Evolutionary conservation across 345 rosid species (phyloP), one percentile per base, ranked within the genome.

Genomic region (Reutealis trisperma): DNA sequence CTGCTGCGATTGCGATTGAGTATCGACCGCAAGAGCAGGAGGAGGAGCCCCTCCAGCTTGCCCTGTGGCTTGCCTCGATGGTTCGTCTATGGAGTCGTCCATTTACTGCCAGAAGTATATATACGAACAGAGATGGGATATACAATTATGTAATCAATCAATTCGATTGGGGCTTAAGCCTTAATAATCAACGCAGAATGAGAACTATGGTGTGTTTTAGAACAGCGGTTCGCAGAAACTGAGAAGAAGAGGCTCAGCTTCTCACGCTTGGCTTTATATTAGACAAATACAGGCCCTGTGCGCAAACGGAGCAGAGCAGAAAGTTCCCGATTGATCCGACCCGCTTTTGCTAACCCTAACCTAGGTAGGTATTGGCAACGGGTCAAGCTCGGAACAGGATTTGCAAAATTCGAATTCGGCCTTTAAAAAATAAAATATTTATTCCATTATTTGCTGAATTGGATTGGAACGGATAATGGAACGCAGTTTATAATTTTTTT

Each of bases 271-370:
- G 8, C 34, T 59, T 42, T 41, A 61, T 72, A 44, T 10, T 1
- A 5, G 6, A 21, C 1, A 0, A 2, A 8, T 68, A 27, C 34
- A 16, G 21, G 37, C 70, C 70, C 7, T 45, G 57, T 5, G 67
- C 0, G 6, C 10, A 68, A 1, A 54, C 30, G 76, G 61, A 63
- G 51, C 21, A 14, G 44, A 59, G 25, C 67, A 8, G 79, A 75
- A 63, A 49, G 32, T 63, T 70, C 75, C 75, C 72, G 74, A 70
- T 8, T 16, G 75, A 63, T 41, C 82, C 78, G 78, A 74, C 82
- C 78, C 82, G 75, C 16, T 34, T 5, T n/a, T 25, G 14, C 58
- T 69, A 80, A 80, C 75, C 79, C 79, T 80, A 75, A 42, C 72
- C 47, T 2, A 30, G 9, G n/a, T n/a, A n/a, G n/a, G n/a, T n/a